These are phyloP conservation scores for Acanthamoeba divionensis DNA, from an alignment of 208 protist genomes.

Conservation along the genomic window DNA sequence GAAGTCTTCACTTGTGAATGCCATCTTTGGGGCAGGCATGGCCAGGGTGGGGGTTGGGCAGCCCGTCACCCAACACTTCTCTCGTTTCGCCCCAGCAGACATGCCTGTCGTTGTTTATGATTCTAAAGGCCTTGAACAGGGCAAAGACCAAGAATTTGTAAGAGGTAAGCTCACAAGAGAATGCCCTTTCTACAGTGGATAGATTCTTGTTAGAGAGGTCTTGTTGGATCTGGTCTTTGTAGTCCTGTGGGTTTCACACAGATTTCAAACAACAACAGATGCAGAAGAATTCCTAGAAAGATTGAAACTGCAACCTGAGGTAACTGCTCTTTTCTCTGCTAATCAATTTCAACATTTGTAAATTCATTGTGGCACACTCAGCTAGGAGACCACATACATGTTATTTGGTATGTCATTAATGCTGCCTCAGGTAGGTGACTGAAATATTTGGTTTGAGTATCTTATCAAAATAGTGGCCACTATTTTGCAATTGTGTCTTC, in stretches of 20 bases:
- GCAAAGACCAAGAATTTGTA: conserved; percentile 19
- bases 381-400: conserved; percentile 17
- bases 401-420: conserved; percentile 47
- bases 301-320: conserved; percentile 21
- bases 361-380: neutral
- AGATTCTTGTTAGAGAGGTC: too few species aligned
- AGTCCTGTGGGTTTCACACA: too few species aligned
- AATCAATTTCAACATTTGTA: neutral
- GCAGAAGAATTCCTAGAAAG: neutral
- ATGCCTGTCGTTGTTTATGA: conserved; percentile 42
- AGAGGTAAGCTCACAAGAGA: neutral
- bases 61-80: conserved; percentile 34
- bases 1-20: conserved; percentile 39
- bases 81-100: conserved; percentile 15
- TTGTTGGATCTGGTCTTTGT: too few species aligned
- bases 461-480: neutral
- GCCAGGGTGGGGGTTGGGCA: conserved; percentile 13
- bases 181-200: too few species aligned
- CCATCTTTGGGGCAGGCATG: conserved; percentile 35
- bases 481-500: neutral
- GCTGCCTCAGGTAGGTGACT: conserved; percentile 3
- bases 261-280: neutral
- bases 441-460: neutral
- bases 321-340: too few species aligned
- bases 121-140: conserved; percentile 29